Percentiles rank a stretch among this genome's conserved stretches.
These are phyloP conservation scores for Hypericum perforatum DNA, from an alignment of 345 rosid genomes.

Conservation along the genomic window DNA sequence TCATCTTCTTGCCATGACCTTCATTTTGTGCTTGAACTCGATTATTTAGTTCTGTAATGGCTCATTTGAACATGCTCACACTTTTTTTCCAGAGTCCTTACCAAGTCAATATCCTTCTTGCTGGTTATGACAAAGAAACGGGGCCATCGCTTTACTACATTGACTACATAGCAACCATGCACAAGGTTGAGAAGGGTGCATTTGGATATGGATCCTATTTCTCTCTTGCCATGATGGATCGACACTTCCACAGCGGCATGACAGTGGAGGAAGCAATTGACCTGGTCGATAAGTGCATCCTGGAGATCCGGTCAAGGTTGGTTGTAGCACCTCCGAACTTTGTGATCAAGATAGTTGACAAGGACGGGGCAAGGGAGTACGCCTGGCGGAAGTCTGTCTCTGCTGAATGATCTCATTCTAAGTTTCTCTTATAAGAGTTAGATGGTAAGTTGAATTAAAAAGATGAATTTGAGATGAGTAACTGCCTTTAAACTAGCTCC, in stretches of 20 bases:
- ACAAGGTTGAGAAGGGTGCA: constrained; percentile 95
- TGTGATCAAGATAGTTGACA: constrained; percentile 89
- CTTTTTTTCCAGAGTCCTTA: constrained; percentile 55
- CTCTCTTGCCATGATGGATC: constrained; percentile 86
- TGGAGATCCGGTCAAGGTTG: constrained; percentile 83
- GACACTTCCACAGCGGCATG: constrained; percentile 88
- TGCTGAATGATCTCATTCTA: constrained; percentile 12
- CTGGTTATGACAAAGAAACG: constrained; percentile 88
- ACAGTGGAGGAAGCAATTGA: constrained; percentile 71
- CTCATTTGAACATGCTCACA: too few relatives aligned
- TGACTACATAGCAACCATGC: constrained; percentile 89
- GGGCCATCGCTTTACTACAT: constrained; percentile 92
- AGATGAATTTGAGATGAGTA: too few relatives aligned
- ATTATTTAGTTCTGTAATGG: too few relatives aligned
- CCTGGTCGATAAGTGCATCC: constrained; percentile 78
- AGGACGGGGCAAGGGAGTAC: constrained; percentile 74
- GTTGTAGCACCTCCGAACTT: constrained; percentile 94
- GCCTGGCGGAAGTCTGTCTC: constrained; percentile 70
- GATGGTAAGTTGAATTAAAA: too few relatives aligned
- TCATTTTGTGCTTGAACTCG: too few relatives aligned
- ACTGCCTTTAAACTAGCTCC: too few relatives aligned
- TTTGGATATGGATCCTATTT: constrained; percentile 94
- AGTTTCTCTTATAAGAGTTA: too few relatives aligned
- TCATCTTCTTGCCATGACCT: too few relatives aligned
- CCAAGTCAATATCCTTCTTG: constrained; percentile 77